These are phyloP conservation scores for Globisporangium takayamanum DNA, from an alignment of 352 stramenopile species.

Conservation along the genomic window DNA sequence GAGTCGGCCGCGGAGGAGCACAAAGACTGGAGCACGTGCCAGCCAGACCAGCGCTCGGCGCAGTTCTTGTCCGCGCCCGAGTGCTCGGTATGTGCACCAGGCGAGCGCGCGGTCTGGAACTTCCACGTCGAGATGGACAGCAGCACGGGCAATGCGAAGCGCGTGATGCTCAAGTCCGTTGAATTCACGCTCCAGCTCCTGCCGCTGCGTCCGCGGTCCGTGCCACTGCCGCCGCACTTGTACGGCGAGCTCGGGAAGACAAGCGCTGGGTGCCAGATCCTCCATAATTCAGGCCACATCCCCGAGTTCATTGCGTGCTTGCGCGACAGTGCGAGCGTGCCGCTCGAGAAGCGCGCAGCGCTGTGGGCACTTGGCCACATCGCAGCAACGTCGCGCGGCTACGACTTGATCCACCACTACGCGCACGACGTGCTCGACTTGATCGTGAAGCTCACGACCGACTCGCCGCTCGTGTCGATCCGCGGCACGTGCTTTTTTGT, in stretches of 20 bases:
- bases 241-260: slow-evolving; percentile 87
- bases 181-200: slow-evolving; percentile 86
- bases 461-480: slow-evolving; percentile 78
- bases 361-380: slow-evolving; percentile 83
- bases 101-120: slow-evolving; percentile 84
- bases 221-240: slow-evolving; percentile 75
- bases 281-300: slow-evolving; percentile 74
- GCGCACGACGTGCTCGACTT: slow-evolving; percentile 78
- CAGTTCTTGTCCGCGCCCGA: slow-evolving; percentile 63
- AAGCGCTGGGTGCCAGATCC: slow-evolving; percentile 68
- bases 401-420: slow-evolving; percentile 77
- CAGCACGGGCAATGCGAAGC: slow-evolving; percentile 53
- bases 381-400: slow-evolving; percentile 65
- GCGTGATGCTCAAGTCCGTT: slow-evolving; percentile 82
- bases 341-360: slow-evolving; percentile 79
- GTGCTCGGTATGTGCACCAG: slow-evolving; percentile 70
- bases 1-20: slow-evolving; percentile 75
- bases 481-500: slow-evolving; percentile 86
- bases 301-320: slow-evolving; percentile 80
- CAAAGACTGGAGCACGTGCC: slow-evolving; percentile 87
- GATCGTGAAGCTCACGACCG: slow-evolving; percentile 82
- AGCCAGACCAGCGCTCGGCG: slow-evolving; percentile 69
- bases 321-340: slow-evolving; percentile 73
- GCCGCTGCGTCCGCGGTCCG: slow-evolving; percentile 64
- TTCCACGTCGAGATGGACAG: slow-evolving; percentile 85